Evolutionary conservation across 129 eudicot species (phyloP), one percentile per base, ranked within the genome.

Genomic region (Pseudognaphalium luteoalbum): DNA sequence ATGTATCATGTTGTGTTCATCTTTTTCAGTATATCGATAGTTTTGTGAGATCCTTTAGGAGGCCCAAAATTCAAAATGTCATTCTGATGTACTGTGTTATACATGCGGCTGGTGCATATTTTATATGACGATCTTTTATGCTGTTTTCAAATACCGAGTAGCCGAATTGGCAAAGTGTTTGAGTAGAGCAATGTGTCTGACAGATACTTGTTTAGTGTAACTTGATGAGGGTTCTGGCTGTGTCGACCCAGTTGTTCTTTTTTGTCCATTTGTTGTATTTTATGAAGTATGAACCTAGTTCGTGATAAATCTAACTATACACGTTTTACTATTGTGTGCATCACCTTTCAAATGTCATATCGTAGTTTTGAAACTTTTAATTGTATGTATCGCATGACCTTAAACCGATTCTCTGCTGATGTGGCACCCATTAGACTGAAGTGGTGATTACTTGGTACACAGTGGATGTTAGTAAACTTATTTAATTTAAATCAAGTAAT

Each of bases 1-100:
- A 67, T 85, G 30, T 87, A n/a, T 42, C 22, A 39, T 72, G 76
- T 81, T 42, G 66, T 84, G 77, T 25, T 89, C 88, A 77, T 78
- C 0, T 63, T 85, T 83, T 72, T 88, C 63, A 51, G 83, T 80
- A 66, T 12, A 7, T 76, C 6, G 61, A 29, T 30, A 39, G 70
- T 42, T 57, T 28, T 22, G 19, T 77, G 60, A 54, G 60, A 54
- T 54, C 21, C 41, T 63, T 44, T 33, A 35, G 32, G 12, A 63
- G 65, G 44, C 9, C 47, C 9, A 12, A 41, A 41, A 41, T 9
- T 62, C 39, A 71, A 63, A 72, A 22, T 39, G 39, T 22, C 15
- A 66, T 72, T 62, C 64, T 60, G 21, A 59, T 69, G 25, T 52
- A 63, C 35, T 7, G 52, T 76, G 17, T 16, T 77, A 37, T 68